Evolutionary conservation across 192 early-diverging fungal genomes (phyloP), one percentile per base, ranked within the genome.

Genomic region (Haplosporangium gracile): DNA sequence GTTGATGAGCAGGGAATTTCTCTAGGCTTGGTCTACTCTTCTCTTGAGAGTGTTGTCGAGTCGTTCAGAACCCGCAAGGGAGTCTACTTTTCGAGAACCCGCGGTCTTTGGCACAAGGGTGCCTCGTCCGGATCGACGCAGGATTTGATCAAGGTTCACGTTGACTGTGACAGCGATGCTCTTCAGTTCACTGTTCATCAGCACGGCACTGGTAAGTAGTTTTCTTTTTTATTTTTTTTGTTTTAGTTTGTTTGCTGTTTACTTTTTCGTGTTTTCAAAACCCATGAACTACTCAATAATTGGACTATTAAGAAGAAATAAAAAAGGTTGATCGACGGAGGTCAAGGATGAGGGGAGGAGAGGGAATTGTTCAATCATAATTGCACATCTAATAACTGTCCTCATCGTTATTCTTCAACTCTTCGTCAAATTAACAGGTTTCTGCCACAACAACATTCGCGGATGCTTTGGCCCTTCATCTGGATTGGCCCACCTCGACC

Each of bases 101-200:
- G 97, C 60, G 97, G 97, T 29, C 90, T 99, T 18, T 99, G 99
- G 99, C 93, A 96, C 88, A 99, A 99, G 89, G 99, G 99, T 15
- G 90, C 93, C 55, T 97, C 99, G 1, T 99, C 98, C 1, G 98
- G 97, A 45, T 95, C 99, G 6, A 96, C 95, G n/a, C 99, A 99
- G 88, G 90, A 91, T 43, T 90, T 99, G 72, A 80, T 95, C 43
- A 91, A 91, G 40, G 89, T 99, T 60, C 82, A 93, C n/a, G 82
- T 93, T 63, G 98, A 99, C 88, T 99, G 98, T 82, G 99, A 99
- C 89, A 78, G 88, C 9, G 99, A 99, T 82, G 92, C 95, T 22
- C 90, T 99, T 69, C 91, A 93, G 78, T 98, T 97, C 85, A 92
- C 93, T 47, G 99, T 99, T 53, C 88, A 92, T 22, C 98, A 99